phyloP scores from a whole-genome alignment of 768 basidiomycete species.

The Boletus tomentosulus region DNA sequence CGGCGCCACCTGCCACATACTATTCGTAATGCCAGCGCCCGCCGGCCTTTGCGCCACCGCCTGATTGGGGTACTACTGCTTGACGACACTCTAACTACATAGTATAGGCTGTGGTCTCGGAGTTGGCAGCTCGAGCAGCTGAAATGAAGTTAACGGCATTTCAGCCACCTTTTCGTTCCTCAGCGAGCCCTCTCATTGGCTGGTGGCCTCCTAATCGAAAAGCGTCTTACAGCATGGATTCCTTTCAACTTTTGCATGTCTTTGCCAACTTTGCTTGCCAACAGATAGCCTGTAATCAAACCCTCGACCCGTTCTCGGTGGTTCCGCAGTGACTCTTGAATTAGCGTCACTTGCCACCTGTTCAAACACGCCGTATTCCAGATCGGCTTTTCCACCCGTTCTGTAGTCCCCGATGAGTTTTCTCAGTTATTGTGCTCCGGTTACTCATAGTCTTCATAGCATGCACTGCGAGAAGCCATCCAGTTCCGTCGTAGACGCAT shows the following conservation, averaged over 20 bases:
- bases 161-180: too few relatives aligned
- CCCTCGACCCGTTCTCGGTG: conserved; percentile 5
- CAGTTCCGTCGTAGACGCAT: background rate
- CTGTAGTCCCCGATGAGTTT: background rate
- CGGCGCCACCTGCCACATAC: background rate
- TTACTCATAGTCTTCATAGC: background rate
- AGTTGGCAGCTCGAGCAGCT: background rate
- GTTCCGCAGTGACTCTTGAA: background rate
- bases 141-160: too few relatives aligned
- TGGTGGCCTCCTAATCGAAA: too few relatives aligned
- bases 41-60: background rate
- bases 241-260: too few relatives aligned
- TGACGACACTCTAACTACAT: background rate
- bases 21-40: background rate
- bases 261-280: too few relatives aligned
- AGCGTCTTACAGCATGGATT: too few relatives aligned
- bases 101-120: background rate
- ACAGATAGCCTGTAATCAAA: background rate
- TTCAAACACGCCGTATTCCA: background rate
- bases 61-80: background rate
- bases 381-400: background rate
- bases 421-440: background rate
- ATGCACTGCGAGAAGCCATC: background rate
- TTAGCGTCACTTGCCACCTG: background rate
- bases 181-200: too few relatives aligned